A percentile compares a stretch with the other conserved stretches of the same genome.
phyloP scores from a whole-genome alignment of 768 basidiomycete species.

The Holtermannia corniformis region DNA sequence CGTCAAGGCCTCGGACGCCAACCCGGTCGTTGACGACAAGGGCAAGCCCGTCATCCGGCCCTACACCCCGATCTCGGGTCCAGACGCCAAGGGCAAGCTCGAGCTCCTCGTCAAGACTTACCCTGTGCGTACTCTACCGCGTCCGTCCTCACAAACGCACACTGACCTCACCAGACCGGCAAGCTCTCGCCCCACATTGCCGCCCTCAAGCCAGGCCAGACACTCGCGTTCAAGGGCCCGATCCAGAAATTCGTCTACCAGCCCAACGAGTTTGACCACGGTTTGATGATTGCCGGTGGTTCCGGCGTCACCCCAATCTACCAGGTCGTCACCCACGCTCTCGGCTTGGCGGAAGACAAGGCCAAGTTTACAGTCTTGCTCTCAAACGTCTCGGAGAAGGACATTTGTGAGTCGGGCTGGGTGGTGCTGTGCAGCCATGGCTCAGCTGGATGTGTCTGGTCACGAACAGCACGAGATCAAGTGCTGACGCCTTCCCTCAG shows the following conservation, averaged over 20 bases:
- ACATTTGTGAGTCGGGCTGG: conserved; percentile 78
- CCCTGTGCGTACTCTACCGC: conserved; percentile 29
- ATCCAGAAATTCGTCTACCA: conserved; percentile 79
- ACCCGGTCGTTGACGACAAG: conserved; percentile 58
- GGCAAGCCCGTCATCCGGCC: conserved; percentile 83
- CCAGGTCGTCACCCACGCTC: conserved; percentile 59
- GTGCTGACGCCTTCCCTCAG: conserved; percentile 11
- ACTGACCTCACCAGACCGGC: conserved; percentile 53
- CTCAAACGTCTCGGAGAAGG: conserved; percentile 77
- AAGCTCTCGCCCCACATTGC: conserved; percentile 76
- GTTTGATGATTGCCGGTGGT: conserved; percentile 86
- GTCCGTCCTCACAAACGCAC: background rate
- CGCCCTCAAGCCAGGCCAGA: conserved; percentile 60
- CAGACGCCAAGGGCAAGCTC: conserved; percentile 65
- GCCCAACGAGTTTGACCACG: conserved; percentile 53
- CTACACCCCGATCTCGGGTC: conserved; percentile 82
- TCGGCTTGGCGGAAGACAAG: conserved; percentile 63
- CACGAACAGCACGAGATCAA: background rate
- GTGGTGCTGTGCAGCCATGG: too few relatives aligned
- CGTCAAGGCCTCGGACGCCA: conserved; percentile 62
- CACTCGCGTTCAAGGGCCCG: conserved; percentile 80
- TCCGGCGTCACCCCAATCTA: conserved; percentile 61
- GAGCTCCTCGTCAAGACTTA: conserved; percentile 72
- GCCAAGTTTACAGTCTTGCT: conserved; percentile 91
- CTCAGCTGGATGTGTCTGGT: background rate